Evolutionary conservation across 78 protist species (phyloP).

Genomic region (Diacronema lutheri): DNA sequence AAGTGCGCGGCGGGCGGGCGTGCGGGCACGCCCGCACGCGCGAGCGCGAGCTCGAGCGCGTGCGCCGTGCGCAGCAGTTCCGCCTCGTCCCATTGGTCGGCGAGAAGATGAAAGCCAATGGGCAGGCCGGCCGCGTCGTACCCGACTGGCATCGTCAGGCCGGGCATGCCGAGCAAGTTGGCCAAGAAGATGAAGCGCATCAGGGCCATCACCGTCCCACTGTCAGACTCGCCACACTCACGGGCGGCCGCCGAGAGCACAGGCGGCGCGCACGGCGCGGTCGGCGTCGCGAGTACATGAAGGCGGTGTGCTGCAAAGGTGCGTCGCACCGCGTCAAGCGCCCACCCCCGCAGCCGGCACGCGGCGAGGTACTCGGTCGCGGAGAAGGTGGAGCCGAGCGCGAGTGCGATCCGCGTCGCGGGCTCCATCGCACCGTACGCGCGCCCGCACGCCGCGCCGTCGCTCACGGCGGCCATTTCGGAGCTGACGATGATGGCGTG

Average conservation of each 20-base stretch:
- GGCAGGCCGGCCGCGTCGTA: no score
- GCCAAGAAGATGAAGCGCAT: slow-evolving; percentile 47
- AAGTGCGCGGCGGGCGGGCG: no score
- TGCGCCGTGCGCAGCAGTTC: slow-evolving; percentile 25
- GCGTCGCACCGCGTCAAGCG: not conserved
- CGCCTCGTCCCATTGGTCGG: slow-evolving; percentile 68
- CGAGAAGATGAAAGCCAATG: no score
- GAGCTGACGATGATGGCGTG: slow-evolving; percentile 43
- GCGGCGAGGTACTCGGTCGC: not conserved
- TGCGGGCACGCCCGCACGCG: no score
- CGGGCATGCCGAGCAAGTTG: slow-evolving; percentile 67
- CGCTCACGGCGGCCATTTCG: slow-evolving; percentile 36
- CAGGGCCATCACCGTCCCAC: not conserved
- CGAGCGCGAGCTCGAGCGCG: slow-evolving; percentile 47
- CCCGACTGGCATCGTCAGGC: slow-evolving; percentile 48
- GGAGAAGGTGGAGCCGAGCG: not conserved
- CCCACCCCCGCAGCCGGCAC: not conserved
- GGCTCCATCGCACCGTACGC: not conserved
- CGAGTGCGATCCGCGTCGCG: not conserved
- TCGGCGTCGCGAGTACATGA: not conserved
- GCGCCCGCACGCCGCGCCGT: not conserved
- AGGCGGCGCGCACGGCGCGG: not conserved
- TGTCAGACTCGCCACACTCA: not conserved
- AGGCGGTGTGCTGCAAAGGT: not conserved
- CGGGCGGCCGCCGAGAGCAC: not conserved